Evolutionary conservation across 2,329 filamentous ascomycete species (phyloP), one percentile per base, ranked within the genome.

Genomic region (Penicillium sp.): DNA sequence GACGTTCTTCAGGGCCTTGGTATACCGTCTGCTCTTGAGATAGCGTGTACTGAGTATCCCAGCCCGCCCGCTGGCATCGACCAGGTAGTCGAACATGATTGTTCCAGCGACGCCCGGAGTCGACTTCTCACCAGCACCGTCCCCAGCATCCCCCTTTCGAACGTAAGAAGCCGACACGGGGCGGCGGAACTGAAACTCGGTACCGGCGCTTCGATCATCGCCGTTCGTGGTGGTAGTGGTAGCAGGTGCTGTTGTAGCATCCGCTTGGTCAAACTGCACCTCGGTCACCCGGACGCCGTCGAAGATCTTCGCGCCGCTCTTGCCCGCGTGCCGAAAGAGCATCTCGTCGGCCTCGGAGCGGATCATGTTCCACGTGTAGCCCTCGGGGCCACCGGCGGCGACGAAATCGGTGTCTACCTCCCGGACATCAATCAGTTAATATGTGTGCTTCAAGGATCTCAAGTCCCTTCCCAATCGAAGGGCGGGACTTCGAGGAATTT

Each of bases 1-100:
- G 9, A 83, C 62, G 59, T 83, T 85, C 71, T 84, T 84, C 21
- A 85, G 71, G 0, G 74, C 78, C 45, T 80, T 64, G 66, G 84
- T 85, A 65, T 73, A 81, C 4, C 69, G 72, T 1, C 83, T 77
- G 64, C 83, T 82, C 70, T 82, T 83, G 26, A 81, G 17, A 19
- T 46, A 76, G 60, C 44, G 78, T 21, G 81, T 85, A 53, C 72
- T 78, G 11, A 85, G 21, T 3, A 85, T 53, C 3, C 82, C 83
- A 0, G 62, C 64, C 13, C 83, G 75, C 3, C 83, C 83, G 55
- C 74, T 80, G 0, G 83, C 83, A 68, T 85, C 82, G 0, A 85
- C 68, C 19, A 85, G 50, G 58, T 83, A 84, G 5, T 84, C 70
- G 61, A 84, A 84, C 1, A 60, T 67, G 56, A 84, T 80, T 1